Evolutionary conservation across 139 green algal species (phyloP).

Genomic region (Pleodorina starrii): DNA sequence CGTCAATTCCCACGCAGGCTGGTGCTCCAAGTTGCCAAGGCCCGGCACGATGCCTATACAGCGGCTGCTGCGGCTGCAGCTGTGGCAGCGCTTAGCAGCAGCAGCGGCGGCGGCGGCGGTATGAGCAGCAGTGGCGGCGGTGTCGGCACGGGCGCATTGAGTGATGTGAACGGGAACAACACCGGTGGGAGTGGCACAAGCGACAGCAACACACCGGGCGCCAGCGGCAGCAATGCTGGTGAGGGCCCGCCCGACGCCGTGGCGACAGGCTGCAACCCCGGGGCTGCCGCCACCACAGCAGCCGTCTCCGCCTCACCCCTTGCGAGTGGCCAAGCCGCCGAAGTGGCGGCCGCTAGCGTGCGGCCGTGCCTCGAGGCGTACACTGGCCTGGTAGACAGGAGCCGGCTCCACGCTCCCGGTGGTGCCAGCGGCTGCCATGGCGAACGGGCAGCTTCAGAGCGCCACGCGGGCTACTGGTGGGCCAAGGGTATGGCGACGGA

Average conservation of each 20-base stretch:
- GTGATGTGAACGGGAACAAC: background rate
- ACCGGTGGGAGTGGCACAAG: background rate
- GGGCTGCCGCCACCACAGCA: background rate
- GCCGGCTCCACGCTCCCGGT: background rate
- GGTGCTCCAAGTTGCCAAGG: slow-evolving; percentile 39
- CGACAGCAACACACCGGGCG: slow-evolving; percentile 19
- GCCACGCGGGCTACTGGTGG: background rate
- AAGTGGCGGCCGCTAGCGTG: background rate
- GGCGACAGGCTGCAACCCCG: background rate
- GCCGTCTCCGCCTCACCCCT: background rate
- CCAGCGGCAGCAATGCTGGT: slow-evolving; percentile 17
- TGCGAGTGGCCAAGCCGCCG: background rate
- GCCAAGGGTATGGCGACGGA: background rate
- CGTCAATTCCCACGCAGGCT: no score
- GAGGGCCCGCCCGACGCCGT: background rate
- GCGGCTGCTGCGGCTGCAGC: background rate
- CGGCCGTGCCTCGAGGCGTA: background rate
- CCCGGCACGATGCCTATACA: slow-evolving; percentile 11
- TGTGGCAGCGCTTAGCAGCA: background rate
- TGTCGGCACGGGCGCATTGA: background rate
- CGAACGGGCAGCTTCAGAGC: background rate
- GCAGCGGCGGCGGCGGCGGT: background rate
- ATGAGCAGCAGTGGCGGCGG: background rate
- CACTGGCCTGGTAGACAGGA: background rate
- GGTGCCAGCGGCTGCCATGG: background rate